Evolutionary conservation across 192 early-diverging fungal genomes (phyloP).

Genomic region (Glomus cerebriforme): DNA sequence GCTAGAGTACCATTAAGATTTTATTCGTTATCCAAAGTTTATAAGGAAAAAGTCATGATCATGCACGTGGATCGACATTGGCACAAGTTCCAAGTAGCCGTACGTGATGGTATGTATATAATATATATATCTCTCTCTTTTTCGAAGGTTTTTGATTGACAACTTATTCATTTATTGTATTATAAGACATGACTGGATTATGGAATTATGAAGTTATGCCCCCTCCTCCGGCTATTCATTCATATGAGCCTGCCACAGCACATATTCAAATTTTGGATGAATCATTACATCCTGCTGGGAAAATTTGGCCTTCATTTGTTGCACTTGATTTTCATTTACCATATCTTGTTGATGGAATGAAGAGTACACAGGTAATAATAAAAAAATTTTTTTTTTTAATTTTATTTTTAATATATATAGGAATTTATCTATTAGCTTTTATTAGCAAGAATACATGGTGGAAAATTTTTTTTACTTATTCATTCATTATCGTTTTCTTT

Average conservation of each 20-base stretch:
- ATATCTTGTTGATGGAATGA: conserved; percentile 75
- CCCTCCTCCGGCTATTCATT: conserved; percentile 54
- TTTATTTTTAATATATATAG: background rate
- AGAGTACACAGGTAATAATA: conserved; percentile 59
- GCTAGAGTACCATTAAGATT: conserved; percentile 61
- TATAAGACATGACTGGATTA: conserved; percentile 64
- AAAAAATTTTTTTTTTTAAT: too few species aligned
- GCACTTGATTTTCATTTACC: conserved; percentile 82
- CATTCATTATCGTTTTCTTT: background rate
- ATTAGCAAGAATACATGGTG: background rate
- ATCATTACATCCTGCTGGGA: conserved; percentile 69
- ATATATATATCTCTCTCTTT: too few species aligned
- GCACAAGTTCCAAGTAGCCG: conserved; percentile 76
- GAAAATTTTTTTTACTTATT: background rate
- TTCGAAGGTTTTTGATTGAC: background rate
- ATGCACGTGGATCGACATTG: conserved; percentile 89
- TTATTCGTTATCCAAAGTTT: conserved; percentile 78
- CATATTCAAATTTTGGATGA: conserved; percentile 70
- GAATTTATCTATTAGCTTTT: background rate
- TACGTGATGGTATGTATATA: conserved; percentile 63
- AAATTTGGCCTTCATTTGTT: conserved; percentile 80
- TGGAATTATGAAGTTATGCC: conserved; percentile 79
- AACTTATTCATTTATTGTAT: background rate
- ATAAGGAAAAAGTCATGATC: conserved; percentile 80
- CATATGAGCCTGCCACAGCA: conserved; percentile 65